phyloP scores from a whole-genome alignment of 1,139 yeast genomes.

The Diutina mesorugosa region DNA sequence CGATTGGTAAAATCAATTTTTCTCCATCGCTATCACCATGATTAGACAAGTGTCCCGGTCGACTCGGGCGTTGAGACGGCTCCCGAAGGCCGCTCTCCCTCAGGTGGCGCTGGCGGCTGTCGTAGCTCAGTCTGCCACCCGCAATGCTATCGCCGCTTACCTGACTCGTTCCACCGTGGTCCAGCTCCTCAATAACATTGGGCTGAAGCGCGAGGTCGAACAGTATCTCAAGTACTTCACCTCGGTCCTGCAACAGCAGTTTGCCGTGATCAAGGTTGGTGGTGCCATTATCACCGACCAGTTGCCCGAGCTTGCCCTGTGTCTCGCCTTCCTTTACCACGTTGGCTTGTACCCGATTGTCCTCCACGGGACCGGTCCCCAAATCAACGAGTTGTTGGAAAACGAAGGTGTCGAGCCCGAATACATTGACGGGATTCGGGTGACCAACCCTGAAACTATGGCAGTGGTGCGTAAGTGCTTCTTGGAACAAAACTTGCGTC shows the following conservation, averaged over 20 bases:
- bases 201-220: constrained; percentile 94
- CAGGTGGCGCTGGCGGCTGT: constrained; percentile 2
- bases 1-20: not conserved
- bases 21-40: not conserved
- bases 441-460: constrained; percentile 92
- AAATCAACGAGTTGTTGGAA: constrained; percentile 86
- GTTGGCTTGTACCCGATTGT: constrained; percentile 96
- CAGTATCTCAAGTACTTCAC: constrained; percentile 94
- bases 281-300: constrained; percentile 98
- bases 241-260: constrained; percentile 89
- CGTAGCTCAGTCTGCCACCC: constrained; percentile 2
- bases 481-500: constrained; percentile 83
- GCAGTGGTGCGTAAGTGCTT: constrained; percentile 91
- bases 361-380: constrained; percentile 98
- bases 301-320: constrained; percentile 83
- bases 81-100: not conserved
- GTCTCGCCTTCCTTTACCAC: constrained; percentile 90
- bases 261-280: constrained; percentile 97
- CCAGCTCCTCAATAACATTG: constrained; percentile 87
- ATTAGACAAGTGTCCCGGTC: not conserved
- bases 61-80: not conserved
- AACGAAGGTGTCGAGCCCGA: constrained; percentile 93
- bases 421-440: constrained; percentile 91
- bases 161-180: constrained; percentile 91
- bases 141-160: constrained; percentile 8